phyloP scores from a whole-genome alignment of 2,329 filamentous ascomycete species.

The Diaporthe longicolla region DNA sequence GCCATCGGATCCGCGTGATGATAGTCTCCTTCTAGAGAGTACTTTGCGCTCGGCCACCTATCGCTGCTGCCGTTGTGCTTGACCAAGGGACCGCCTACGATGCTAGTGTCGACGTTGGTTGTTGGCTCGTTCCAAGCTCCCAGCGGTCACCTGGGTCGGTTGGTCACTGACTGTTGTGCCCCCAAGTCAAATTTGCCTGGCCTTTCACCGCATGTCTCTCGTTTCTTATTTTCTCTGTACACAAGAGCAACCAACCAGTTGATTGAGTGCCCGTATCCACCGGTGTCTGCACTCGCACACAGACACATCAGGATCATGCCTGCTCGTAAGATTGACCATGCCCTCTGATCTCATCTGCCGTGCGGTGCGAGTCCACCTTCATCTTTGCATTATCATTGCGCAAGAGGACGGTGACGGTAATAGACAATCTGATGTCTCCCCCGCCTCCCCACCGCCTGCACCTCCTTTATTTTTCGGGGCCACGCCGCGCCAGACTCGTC shows the following conservation, averaged over 20 bases:
- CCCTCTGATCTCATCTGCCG: conserved; percentile 30
- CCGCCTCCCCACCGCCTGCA: neutral
- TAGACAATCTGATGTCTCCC: conserved; percentile 7
- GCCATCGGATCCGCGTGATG: neutral
- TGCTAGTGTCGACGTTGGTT: conserved; percentile 15
- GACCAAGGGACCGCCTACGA: neutral
- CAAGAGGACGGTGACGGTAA: neutral
- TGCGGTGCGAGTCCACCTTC: conserved; percentile 15
- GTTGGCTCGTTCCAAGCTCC: conserved; percentile 12
- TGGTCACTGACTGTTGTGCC: conserved; percentile 17
- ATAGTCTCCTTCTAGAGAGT: neutral
- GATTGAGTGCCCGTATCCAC: conserved; percentile 12
- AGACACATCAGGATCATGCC: conserved; percentile 39
- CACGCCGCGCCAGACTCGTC: conserved; percentile 34
- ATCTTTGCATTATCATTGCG: conserved; percentile 1
- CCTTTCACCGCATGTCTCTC: conserved; percentile 40
- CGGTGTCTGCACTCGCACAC: conserved; percentile 28
- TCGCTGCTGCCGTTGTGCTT: conserved; percentile 27
- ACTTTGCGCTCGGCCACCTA: conserved; percentile 8
- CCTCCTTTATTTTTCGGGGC: conserved; percentile 5
- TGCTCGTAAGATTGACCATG: conserved; percentile 36
- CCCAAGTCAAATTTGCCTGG: conserved; percentile 33
- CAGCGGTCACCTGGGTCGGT: conserved; percentile 10
- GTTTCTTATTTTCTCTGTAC: conserved; percentile 32
- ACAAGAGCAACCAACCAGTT: conserved; percentile 13